A percentile compares a stretch with the other conserved stretches of the same genome.
Conservation (phyloP, 2,329 filamentous ascomycete species). For the Claviceps spartinae region DNA sequence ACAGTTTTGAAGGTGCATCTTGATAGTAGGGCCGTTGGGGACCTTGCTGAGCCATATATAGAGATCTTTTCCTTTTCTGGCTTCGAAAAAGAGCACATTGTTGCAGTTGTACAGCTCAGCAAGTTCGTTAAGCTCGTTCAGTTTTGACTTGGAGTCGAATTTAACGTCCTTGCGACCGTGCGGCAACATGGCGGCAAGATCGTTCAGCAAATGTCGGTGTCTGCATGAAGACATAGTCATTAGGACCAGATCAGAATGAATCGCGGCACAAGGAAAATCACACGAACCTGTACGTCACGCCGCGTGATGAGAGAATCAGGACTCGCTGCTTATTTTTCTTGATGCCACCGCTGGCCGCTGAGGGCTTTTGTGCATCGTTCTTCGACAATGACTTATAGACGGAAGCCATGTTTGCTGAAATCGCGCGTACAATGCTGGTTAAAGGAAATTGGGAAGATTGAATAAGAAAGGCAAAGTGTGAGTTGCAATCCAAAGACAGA, state of each 20-base stretch:
- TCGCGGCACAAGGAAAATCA: neutral
- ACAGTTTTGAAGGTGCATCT: conserved; percentile 68
- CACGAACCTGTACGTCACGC: conserved; percentile 70
- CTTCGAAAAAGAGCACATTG: conserved; percentile 90
- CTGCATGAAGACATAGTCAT: conserved; percentile 29
- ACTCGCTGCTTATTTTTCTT: conserved; percentile 63
- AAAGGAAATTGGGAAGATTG: neutral
- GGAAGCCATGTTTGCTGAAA: conserved; percentile 39
- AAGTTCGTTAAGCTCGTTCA: conserved; percentile 66
- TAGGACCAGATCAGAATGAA: neutral
- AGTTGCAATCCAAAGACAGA: neutral
- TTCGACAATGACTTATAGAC: conserved; percentile 66
- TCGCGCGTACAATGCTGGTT: neutral
- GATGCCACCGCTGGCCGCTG: conserved; percentile 33
- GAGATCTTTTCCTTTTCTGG: conserved; percentile 83
- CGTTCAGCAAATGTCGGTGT: conserved; percentile 85
- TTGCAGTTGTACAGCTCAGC: conserved; percentile 80
- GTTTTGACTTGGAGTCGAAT: conserved; percentile 88
- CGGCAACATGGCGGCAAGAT: conserved; percentile 76
- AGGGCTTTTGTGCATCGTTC: conserved; percentile 33
- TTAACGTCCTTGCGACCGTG: conserved; percentile 92
- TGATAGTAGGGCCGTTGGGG: conserved; percentile 51
- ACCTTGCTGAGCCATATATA: conserved; percentile 90
- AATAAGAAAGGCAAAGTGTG: neutral
- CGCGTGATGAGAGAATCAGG: conserved; percentile 81